Evolutionary conservation across 306 rosid genomes (phyloP).

Genomic region (Quercus engelmannii): DNA sequence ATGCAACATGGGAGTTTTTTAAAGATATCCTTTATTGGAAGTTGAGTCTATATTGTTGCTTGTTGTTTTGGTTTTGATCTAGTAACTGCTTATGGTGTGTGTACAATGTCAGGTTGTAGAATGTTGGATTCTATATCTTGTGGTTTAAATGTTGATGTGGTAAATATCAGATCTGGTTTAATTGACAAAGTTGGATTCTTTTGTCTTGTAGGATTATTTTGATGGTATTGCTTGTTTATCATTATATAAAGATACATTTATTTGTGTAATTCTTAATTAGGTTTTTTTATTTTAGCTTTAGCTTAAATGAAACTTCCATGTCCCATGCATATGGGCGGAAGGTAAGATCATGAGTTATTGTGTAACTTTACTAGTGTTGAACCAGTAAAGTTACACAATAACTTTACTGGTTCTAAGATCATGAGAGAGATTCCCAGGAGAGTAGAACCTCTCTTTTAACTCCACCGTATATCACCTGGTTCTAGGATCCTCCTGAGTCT

Average conservation of each 20-base stretch:
- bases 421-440: no score
- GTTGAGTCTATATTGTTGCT: not conserved
- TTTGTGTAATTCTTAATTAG: not conserved
- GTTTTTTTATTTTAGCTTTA: not conserved
- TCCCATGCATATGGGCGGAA: no score
- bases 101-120: not conserved
- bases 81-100: conserved; percentile 2
- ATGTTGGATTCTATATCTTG: not conserved
- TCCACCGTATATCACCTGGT: not conserved
- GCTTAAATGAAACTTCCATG: no score
- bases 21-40: conserved; percentile 69
- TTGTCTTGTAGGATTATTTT: not conserved
- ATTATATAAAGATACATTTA: not conserved
- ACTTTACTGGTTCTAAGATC: no score
- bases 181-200: not conserved
- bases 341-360: no score
- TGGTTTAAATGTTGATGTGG: not conserved
- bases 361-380: no score
- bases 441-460: not conserved
- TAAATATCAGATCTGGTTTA: not conserved
- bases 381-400: no score
- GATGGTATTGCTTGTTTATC: not conserved
- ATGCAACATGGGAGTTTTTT: conserved; percentile 74
- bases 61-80: not conserved
- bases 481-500: not conserved